Base-by-base conservation (phyloP, 495 filamentous ascomycete species). In the Penicillium cinerascens region DNA sequence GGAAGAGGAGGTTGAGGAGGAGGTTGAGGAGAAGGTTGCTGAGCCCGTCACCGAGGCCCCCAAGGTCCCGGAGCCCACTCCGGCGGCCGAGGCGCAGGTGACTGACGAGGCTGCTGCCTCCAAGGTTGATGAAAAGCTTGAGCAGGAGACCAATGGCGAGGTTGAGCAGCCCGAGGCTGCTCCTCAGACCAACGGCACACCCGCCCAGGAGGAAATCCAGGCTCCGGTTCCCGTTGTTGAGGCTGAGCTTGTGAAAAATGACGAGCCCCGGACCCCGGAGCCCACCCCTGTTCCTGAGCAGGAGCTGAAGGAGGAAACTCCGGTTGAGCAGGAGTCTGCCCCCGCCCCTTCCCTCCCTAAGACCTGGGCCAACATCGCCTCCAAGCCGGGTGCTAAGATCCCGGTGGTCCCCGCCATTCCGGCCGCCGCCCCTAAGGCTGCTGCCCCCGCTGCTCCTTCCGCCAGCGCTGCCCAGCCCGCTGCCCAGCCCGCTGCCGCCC, bases 291-390 rank as follows among this genome's bases (percentile, higher is more conserved):
- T 46, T 36, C 49, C 65, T 25, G 64, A 64, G 47, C 64, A 68
- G 44, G 65, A 73, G 59, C 66, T 75, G 46, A 69, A 68, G 44
- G 65, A 73, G 60, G 68, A 76, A 46, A 68, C 81, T 55, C 78
- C 80, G 22, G 74, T 78, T 48, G 64, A 71, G 55, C 69, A 73
- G 61, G 75, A 84, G 59, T 72, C 78, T 42, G 63, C 77, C 18
- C 68, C 79, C 39, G 54, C 72, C 11, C 78, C 78, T 44, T 66
- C 71, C 52, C 63, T 73, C 45, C 87, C 88, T 16, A 91, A 92
- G 82, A 96, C 89, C 26, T 97, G 95, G 95, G 93, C 93, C 25
- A 93, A 76, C 71, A 83, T 93, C 53, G 86, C 84, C 10, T 78
- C 78, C 55, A 78, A 73, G 65, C 49, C 64, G 54, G 44, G 64